These are phyloP conservation scores for Neonectria neomacrospora DNA, from an alignment of 2,329 filamentous ascomycete genomes.

Conservation along the genomic window DNA sequence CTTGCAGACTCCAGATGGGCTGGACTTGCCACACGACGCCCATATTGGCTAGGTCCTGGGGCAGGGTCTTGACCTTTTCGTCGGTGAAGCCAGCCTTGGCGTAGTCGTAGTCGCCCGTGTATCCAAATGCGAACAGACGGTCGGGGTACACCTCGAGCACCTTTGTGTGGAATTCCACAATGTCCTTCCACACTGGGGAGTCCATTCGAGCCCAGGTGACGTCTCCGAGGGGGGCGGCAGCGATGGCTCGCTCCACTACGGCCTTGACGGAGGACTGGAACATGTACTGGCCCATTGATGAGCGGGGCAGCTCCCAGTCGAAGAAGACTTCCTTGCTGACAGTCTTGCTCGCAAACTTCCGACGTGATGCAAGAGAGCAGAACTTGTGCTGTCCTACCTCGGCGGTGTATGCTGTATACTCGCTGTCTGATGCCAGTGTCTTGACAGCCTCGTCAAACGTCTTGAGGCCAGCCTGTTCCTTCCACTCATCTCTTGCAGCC, in stretches of 20 bases:
- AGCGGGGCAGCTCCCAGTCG: slow-evolving; percentile 51
- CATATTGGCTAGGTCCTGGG: slow-evolving; percentile 50
- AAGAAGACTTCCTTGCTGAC: slow-evolving; percentile 44
- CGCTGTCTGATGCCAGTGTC: slow-evolving; percentile 36
- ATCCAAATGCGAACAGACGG: slow-evolving; percentile 53
- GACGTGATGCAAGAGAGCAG: slow-evolving; percentile 23
- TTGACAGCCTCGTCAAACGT: slow-evolving; percentile 52
- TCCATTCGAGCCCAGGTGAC: slow-evolving; percentile 52
- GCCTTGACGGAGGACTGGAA: slow-evolving; percentile 47
- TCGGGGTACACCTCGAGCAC: slow-evolving; percentile 50
- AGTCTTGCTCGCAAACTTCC: slow-evolving; percentile 36
- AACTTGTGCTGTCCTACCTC: slow-evolving; percentile 20
- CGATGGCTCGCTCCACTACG: slow-evolving; percentile 48
- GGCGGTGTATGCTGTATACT: slow-evolving; percentile 43
- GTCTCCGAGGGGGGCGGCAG: slow-evolving; percentile 51
- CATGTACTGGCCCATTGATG: slow-evolving; percentile 50
- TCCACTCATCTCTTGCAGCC: slow-evolving; percentile 47
- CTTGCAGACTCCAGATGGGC: slow-evolving; percentile 52
- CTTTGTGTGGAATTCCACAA: slow-evolving; percentile 50
- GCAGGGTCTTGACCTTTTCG: slow-evolving; percentile 47
- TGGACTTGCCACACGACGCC: slow-evolving; percentile 55
- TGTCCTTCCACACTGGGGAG: slow-evolving; percentile 49
- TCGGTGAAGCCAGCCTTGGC: slow-evolving; percentile 48
- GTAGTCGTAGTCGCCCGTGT: slow-evolving; percentile 51
- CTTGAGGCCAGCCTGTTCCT: slow-evolving; percentile 43